These are phyloP conservation scores for Kodamaea anthophila DNA, from an alignment of 1,139 yeast species.

Conservation along the genomic window DNA sequence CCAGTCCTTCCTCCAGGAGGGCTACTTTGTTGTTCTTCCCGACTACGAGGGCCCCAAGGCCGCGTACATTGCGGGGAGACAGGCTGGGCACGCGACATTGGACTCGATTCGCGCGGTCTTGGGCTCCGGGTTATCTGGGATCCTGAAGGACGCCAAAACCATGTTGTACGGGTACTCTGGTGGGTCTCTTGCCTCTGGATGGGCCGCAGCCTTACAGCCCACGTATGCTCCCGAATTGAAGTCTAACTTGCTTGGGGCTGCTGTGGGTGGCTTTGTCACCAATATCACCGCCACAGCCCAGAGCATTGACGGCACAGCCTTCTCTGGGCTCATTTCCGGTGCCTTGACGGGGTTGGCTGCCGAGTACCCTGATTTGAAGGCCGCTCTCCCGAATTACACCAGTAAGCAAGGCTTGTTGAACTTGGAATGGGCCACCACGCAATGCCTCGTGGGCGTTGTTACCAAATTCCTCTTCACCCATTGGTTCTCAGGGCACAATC, in stretches of 20 bases:
- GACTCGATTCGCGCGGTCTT: conserved; percentile 24
- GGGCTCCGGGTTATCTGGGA: conserved; percentile 16
- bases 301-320: conserved; percentile 18
- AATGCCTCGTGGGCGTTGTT: conserved; percentile 7
- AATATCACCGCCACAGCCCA: conserved; percentile 17
- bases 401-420: neutral
- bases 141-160: conserved; percentile 18
- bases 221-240: conserved; percentile 27
- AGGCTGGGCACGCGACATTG: conserved; percentile 23
- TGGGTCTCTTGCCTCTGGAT: conserved; percentile 28
- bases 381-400: conserved; percentile 1
- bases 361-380: conserved; percentile 19
- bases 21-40: conserved; percentile 28
- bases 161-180: conserved; percentile 35
- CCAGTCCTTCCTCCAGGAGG: conserved; percentile 16
- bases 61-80: conserved; percentile 24
- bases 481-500: conserved; percentile 15
- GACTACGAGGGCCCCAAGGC: conserved; percentile 29
- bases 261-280: conserved; percentile 28
- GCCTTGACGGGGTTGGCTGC: conserved; percentile 23
- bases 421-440: conserved; percentile 4
- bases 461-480: conserved; percentile 10
- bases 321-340: conserved; percentile 21
- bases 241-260: conserved; percentile 21
- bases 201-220: conserved; percentile 32